Conservation (phyloP, 495 filamentous ascomycete genomes). For the Penicillium subrubescens region DNA sequence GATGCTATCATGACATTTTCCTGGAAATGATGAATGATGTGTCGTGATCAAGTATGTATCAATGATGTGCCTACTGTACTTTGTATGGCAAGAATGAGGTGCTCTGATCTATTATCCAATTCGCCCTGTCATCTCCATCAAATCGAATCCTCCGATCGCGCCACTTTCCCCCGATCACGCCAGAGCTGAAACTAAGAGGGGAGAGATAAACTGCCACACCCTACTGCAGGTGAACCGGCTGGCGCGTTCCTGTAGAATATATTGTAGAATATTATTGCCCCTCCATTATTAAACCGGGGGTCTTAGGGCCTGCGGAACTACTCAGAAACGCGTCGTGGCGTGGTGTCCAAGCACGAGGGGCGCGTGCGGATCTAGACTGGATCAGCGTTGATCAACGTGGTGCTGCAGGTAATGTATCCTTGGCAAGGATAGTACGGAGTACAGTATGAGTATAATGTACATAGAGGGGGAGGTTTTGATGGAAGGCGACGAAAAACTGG, state of each 20-base stretch:
- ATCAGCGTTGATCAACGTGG: neutral
- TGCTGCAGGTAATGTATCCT: neutral
- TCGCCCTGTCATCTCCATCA: neutral
- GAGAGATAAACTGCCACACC: neutral
- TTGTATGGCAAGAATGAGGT: neutral
- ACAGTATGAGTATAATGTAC: neutral
- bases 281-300: neutral
- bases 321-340: neutral
- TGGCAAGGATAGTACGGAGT: neutral
- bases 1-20: neutral
- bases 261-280: neutral
- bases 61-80: no score
- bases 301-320: neutral
- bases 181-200: neutral
- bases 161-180: slow-evolving; percentile 1
- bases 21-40: neutral
- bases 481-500: neutral
- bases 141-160: neutral
- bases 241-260: neutral
- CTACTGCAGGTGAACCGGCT: neutral
- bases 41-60: neutral
- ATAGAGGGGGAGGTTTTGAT: neutral
- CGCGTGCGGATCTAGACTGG: neutral
- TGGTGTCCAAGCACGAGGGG: neutral
- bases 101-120: neutral